Conservation (phyloP, 2,329 filamentous ascomycete species). For the Paracorniculantispora psalliotae region DNA sequence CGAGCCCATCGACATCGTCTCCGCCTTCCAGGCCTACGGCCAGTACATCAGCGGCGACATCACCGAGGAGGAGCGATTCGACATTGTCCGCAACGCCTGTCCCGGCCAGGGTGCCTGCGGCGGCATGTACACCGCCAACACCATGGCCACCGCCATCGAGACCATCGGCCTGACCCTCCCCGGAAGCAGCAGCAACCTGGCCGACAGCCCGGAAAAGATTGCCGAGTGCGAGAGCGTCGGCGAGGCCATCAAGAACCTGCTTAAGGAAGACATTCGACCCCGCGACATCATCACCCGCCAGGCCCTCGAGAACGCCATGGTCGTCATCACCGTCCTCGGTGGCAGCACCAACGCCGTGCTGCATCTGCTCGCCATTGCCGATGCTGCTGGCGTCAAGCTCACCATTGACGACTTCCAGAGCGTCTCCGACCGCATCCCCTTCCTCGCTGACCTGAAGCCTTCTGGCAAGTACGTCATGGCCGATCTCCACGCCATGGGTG, state of each 20-base stretch:
- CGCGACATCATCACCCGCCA: conserved; percentile 73
- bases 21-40: conserved; percentile 95
- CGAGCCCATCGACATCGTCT: conserved; percentile 84
- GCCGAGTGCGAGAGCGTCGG: conserved; percentile 69
- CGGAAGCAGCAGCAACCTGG: conserved; percentile 74
- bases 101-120: conserved; percentile 62
- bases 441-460: conserved; percentile 78
- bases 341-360: conserved; percentile 84
- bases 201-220: conserved; percentile 66
- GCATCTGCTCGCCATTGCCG: conserved; percentile 78
- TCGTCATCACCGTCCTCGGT: conserved; percentile 74
- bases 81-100: conserved; percentile 90
- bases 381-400: conserved; percentile 74
- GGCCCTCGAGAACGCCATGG: conserved; percentile 83
- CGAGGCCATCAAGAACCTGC: conserved; percentile 66
- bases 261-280: conserved; percentile 72
- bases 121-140: conserved; percentile 83
- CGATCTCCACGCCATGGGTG: conserved; percentile 78
- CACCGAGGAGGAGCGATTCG: conserved; percentile 83
- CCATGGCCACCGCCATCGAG: conserved; percentile 79
- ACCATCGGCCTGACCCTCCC: conserved; percentile 79
- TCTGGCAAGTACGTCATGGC: conserved; percentile 86
- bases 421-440: conserved; percentile 72
- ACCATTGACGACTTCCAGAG: conserved; percentile 83
- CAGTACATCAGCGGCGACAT: conserved; percentile 92